These are phyloP conservation scores for Neospora caninum DNA, from an alignment of 169 alveolate genomes.

Conservation along the genomic window DNA sequence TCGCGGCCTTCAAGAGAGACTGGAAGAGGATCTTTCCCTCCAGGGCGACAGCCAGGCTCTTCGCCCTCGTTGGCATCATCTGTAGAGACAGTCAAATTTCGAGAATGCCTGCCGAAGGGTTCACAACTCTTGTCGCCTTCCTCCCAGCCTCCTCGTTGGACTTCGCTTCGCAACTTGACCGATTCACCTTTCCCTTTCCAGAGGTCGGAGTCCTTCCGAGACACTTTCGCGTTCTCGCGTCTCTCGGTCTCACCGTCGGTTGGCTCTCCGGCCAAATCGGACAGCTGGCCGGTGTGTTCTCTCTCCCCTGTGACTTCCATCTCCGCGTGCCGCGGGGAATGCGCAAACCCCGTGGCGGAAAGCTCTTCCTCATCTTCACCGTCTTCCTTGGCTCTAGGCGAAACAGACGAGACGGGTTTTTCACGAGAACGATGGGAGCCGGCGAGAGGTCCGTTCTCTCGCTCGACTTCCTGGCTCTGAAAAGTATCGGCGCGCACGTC, in stretches of 20 bases:
- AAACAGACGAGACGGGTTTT: neutral
- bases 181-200: neutral
- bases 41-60: neutral
- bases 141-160: neutral
- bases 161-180: neutral
- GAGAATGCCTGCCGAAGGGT: neutral
- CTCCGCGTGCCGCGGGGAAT: neutral
- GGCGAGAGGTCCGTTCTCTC: neutral
- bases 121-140: neutral
- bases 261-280: neutral
- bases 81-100: conserved; percentile 7
- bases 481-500: too few species aligned
- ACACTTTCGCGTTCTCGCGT: neutral
- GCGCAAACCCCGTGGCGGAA: neutral
- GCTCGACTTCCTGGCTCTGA: neutral
- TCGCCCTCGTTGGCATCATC: conserved; percentile 10
- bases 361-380: neutral
- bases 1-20: neutral
- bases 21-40: neutral
- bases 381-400: neutral
- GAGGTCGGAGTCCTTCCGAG: neutral
- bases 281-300: neutral
- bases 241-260: neutral
- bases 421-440: neutral
- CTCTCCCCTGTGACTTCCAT: neutral